Percentiles rank a stretch among this genome's conserved stretches.
phyloP scores from a whole-genome alignment of 1,284 basidiomycete genomes.

The Ganoderma meredithae region DNA sequence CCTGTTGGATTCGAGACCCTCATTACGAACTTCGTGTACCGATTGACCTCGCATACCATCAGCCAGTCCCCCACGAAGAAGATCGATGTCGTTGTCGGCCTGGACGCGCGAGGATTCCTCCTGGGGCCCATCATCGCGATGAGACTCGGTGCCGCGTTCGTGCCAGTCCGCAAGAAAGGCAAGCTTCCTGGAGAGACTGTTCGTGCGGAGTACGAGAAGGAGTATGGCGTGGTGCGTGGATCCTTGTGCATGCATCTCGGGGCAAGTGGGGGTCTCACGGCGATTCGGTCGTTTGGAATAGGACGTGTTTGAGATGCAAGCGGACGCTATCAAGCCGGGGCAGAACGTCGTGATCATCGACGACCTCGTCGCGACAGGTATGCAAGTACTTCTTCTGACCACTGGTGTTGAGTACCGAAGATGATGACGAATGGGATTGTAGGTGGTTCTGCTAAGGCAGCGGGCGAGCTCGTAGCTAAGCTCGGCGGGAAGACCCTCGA shows the following conservation, averaged over 20 bases:
- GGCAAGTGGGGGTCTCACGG: neutral
- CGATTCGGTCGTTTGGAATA: constrained; percentile 39
- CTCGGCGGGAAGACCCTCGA: constrained; percentile 88
- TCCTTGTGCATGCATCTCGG: neutral
- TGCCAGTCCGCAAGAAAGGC: constrained; percentile 94
- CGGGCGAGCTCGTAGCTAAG: constrained; percentile 89
- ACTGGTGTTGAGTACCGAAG: constrained; percentile 9
- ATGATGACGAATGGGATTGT: constrained; percentile 1
- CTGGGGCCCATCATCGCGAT: constrained; percentile 93
- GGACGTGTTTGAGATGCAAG: constrained; percentile 97
- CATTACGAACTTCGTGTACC: constrained; percentile 90
- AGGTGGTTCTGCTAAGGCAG: constrained; percentile 96
- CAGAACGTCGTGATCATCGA: constrained; percentile 92
- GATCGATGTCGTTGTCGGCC: constrained; percentile 94
- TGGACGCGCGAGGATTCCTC: constrained; percentile 97
- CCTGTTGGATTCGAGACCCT: constrained; percentile 90
- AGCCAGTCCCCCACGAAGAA: constrained; percentile 66
- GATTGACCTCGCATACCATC: constrained; percentile 83
- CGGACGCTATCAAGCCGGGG: constrained; percentile 82
- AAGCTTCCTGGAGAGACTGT: constrained; percentile 93
- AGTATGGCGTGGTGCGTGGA: constrained; percentile 80
- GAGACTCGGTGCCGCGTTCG: constrained; percentile 93
- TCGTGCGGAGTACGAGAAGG: constrained; percentile 87
- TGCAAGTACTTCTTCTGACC: constrained; percentile 21
- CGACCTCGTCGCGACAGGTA: constrained; percentile 96